phyloP scores from a whole-genome alignment of 768 basidiomycete genomes.

The Podaxis sp. region DNA sequence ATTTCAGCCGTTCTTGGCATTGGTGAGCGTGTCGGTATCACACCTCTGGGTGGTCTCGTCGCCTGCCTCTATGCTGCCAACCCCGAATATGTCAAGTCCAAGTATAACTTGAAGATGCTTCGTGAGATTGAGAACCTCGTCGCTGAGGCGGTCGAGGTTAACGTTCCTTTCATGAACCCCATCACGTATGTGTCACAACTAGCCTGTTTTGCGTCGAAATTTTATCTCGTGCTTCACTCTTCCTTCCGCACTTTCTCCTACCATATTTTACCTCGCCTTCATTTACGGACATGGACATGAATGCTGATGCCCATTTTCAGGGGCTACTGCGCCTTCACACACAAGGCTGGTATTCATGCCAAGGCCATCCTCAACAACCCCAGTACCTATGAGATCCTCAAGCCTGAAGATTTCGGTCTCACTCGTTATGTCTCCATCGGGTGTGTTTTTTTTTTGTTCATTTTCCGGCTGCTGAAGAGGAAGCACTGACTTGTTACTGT shows the following conservation, averaged over 20 bases:
- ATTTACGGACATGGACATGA: not conserved
- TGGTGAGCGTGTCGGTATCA: constrained; percentile 98
- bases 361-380: constrained; percentile 98
- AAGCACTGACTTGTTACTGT: constrained; percentile 2
- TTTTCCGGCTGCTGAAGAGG: not conserved
- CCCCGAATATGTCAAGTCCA: constrained; percentile 98
- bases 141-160: constrained; percentile 97
- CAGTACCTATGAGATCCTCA: constrained; percentile 97
- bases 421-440: constrained; percentile 98
- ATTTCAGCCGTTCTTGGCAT: constrained; percentile 89
- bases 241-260: too few species aligned
- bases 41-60: constrained; percentile 93
- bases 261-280: not conserved
- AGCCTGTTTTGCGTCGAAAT: constrained; percentile 1
- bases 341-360: constrained; percentile 99
- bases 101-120: constrained; percentile 97
- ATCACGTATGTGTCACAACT: constrained; percentile 59
- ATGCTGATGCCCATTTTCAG: constrained; percentile 37
- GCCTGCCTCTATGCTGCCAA: constrained; percentile 96
- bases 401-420: constrained; percentile 98
- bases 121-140: constrained; percentile 99
- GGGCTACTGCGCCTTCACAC: constrained; percentile 99
- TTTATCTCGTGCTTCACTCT: not conserved
- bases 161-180: constrained; percentile 96
- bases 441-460: constrained; percentile 33